Evolutionary conservation across 768 basidiomycete genomes (phyloP).

Genomic region (Amanita rubescens): DNA sequence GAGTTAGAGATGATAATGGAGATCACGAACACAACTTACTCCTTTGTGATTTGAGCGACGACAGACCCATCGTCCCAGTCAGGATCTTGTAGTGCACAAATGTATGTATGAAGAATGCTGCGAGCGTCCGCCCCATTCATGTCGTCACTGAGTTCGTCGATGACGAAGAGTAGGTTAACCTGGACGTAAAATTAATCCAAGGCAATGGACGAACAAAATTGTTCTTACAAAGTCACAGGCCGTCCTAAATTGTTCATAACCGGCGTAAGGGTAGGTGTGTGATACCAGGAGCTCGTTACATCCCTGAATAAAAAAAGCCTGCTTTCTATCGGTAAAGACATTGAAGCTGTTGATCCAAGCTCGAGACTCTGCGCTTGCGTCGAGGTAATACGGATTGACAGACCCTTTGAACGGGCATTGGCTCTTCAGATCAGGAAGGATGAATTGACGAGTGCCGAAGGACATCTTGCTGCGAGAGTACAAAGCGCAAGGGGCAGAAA

Average conservation of each 20-base stretch:
- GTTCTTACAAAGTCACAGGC: constrained; percentile 51
- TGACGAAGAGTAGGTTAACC: constrained; percentile 57
- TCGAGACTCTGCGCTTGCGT: constrained; percentile 48
- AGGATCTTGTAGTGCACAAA: constrained; percentile 44
- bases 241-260: constrained; percentile 48
- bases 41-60: constrained; percentile 52
- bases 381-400: constrained; percentile 50
- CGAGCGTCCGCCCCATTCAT: constrained; percentile 50
- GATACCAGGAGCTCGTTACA: constrained; percentile 56
- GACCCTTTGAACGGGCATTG: constrained; percentile 39
- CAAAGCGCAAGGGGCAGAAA: constrained; percentile 11
- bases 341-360: constrained; percentile 57
- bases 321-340: constrained; percentile 52
- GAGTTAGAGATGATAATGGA: background rate
- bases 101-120: constrained; percentile 43
- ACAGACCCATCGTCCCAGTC: constrained; percentile 49
- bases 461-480: constrained; percentile 13
- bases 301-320: constrained; percentile 55
- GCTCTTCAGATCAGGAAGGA: constrained; percentile 50
- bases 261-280: constrained; percentile 53
- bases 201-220: background rate
- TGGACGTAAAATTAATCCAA: constrained; percentile 12
- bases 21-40: constrained; percentile 30
- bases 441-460: constrained; percentile 27
- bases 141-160: constrained; percentile 65